Conservation (phyloP, 2,329 filamentous ascomycete genomes). For the Emmonsiellopsis sp. region DNA sequence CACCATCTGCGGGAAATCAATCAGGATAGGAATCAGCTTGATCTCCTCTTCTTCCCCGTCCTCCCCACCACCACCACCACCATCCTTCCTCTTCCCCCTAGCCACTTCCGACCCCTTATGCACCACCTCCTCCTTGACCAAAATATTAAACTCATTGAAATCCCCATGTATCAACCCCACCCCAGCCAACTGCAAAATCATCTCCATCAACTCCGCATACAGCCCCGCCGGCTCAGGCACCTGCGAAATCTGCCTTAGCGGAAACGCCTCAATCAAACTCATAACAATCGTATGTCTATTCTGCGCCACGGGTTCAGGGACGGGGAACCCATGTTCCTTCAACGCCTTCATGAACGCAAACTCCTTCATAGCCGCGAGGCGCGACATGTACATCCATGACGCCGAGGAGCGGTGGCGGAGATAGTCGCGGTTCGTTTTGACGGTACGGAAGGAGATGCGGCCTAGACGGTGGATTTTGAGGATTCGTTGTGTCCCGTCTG, state of each 20-base stretch:
- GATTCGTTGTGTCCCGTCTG: conserved; percentile 66
- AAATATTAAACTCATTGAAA: conserved; percentile 98
- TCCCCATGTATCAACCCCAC: conserved; percentile 93
- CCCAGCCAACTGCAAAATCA: conserved; percentile 74
- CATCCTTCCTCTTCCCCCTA: conserved; percentile 27
- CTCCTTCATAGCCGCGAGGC: conserved; percentile 87
- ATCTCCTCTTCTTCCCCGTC: conserved; percentile 29
- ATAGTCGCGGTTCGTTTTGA: conserved; percentile 94
- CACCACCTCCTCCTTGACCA: conserved; percentile 67
- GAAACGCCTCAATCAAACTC: conserved; percentile 85
- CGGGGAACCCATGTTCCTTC: conserved; percentile 72
- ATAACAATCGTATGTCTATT: conserved; percentile 95
- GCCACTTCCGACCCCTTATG: conserved; percentile 27
- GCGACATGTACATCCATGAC: conserved; percentile 97
- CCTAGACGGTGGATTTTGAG: conserved; percentile 95
- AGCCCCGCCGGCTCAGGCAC: conserved; percentile 77
- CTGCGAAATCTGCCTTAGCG: conserved; percentile 75
- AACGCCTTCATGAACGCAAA: conserved; percentile 90
- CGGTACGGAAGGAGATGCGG: conserved; percentile 91
- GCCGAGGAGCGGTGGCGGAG: conserved; percentile 69
- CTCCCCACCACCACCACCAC: conserved; percentile 19
- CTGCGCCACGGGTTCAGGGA: conserved; percentile 80
- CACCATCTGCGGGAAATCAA: conserved; percentile 98
- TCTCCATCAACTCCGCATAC: conserved; percentile 81
- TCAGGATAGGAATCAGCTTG: conserved; percentile 68